Evolutionary conservation across 352 stramenopile species (phyloP).

Genomic region (Thraustochytrium striatum): DNA sequence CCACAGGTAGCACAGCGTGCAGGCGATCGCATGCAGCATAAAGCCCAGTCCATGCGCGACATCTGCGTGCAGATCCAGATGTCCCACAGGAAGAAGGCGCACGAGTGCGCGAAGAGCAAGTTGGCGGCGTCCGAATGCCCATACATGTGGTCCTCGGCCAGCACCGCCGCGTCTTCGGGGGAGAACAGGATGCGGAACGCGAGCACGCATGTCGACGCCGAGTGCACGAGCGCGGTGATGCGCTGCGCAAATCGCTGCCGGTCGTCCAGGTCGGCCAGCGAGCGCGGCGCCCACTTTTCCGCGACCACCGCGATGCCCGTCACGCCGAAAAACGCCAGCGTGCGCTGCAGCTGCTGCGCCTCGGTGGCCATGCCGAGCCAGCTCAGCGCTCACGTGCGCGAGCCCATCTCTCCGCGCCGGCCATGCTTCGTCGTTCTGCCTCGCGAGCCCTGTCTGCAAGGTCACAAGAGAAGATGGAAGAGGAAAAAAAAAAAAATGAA

Average conservation of each 20-base stretch:
- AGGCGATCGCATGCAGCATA: constrained; percentile 26
- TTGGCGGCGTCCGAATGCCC: constrained; percentile 43
- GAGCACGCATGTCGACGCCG: background rate
- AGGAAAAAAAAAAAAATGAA: no score
- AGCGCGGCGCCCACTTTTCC: background rate
- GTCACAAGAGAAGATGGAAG: no score
- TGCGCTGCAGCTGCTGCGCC: constrained; percentile 29
- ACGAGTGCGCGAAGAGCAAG: constrained; percentile 45
- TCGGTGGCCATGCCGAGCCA: constrained; percentile 5
- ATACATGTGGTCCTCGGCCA: constrained; percentile 39
- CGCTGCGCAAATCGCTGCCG: constrained; percentile 1
- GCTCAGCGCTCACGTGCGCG: background rate
- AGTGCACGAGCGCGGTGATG: background rate
- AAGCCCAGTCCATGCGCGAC: constrained; percentile 24
- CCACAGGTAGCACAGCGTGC: constrained; percentile 45
- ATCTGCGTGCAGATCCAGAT: constrained; percentile 4
- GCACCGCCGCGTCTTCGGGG: background rate
- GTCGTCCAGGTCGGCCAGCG: background rate
- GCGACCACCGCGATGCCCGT: background rate
- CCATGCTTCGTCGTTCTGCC: no score
- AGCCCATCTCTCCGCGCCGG: no score
- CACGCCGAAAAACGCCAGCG: background rate
- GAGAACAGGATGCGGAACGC: constrained; percentile 1
- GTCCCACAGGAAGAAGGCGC: constrained; percentile 41
- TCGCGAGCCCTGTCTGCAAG: no score